Percentiles rank a stretch among this genome's conserved stretches.
Evolutionary conservation across 495 filamentous ascomycete species (phyloP).

Genomic region (Penicillium desertorum): DNA sequence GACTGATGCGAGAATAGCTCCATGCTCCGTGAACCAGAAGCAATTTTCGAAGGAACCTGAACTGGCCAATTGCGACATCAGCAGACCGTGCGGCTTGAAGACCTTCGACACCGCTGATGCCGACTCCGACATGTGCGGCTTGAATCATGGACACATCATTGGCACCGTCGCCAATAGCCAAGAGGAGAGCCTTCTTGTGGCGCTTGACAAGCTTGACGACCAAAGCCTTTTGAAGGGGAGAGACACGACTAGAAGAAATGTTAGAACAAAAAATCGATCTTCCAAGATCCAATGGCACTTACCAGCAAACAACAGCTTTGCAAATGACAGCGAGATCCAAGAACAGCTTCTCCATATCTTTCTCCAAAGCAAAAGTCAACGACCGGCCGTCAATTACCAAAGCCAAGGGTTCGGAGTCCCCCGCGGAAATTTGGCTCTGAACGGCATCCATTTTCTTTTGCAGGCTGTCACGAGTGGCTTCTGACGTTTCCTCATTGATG

Average conservation of each 20-base stretch:
- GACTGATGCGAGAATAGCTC: conserved; percentile 96
- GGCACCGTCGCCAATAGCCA: conserved; percentile 96
- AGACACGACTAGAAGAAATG: conserved; percentile 67
- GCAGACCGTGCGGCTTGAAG: conserved; percentile 96
- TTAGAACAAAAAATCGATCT: conserved; percentile 1
- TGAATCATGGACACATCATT: conserved; percentile 99
- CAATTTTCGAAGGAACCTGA: conserved; percentile 92
- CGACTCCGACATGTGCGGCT: conserved; percentile 96
- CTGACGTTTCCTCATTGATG: conserved; percentile 81
- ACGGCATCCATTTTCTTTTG: conserved; percentile 92
- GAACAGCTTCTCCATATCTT: conserved; percentile 90
- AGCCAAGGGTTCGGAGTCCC: conserved; percentile 83
- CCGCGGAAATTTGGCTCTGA: conserved; percentile 66
- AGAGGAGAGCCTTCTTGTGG: conserved; percentile 84
- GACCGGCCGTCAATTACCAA: conserved; percentile 97
- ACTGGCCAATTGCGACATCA: conserved; percentile 95
- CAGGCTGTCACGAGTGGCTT: conserved; percentile 77
- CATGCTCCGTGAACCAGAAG: conserved; percentile 95
- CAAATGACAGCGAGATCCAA: conserved; percentile 92
- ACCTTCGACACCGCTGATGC: conserved; percentile 96
- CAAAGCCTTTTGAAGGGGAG: conserved; percentile 95
- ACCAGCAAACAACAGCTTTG: conserved; percentile 98
- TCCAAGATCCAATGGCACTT: conserved; percentile 24
- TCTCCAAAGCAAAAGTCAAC: conserved; percentile 89
- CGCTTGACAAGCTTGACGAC: conserved; percentile 99